Conservation (phyloP, 495 filamentous ascomycete genomes). For the Hypomontagnella monticulosa region DNA sequence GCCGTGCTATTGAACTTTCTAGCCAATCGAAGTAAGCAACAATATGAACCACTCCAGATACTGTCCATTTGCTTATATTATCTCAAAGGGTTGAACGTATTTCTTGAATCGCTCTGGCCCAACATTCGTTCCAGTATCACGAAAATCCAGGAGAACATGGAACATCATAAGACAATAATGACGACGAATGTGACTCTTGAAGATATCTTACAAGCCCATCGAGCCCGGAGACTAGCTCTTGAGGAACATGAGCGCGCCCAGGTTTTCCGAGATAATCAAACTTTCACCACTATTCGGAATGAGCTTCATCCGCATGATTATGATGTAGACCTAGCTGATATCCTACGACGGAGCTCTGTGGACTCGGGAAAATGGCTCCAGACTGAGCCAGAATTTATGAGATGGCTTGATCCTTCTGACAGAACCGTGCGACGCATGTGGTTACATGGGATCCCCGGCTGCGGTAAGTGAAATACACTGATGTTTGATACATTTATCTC, state of each 20-base stretch:
- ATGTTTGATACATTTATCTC: not conserved
- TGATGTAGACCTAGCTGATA: slow-evolving; percentile 1
- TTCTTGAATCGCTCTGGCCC: slow-evolving; percentile 28
- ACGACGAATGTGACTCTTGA: slow-evolving; percentile 25
- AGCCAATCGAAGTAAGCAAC: slow-evolving; percentile 18
- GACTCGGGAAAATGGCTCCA: slow-evolving; percentile 24
- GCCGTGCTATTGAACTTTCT: slow-evolving; percentile 24
- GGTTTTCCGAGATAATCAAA: slow-evolving; percentile 20
- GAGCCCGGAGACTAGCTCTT: slow-evolving; percentile 20
- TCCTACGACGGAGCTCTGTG: slow-evolving; percentile 14
- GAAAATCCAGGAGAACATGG: slow-evolving; percentile 26
- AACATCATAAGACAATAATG: slow-evolving; percentile 29
- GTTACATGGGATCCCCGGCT: slow-evolving; percentile 31
- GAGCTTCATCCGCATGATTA: slow-evolving; percentile 17
- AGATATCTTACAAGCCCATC: slow-evolving; percentile 23
- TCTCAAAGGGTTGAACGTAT: slow-evolving; percentile 13
- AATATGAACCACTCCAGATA: not conserved
- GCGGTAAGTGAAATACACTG: slow-evolving; percentile 14
- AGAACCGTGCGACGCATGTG: slow-evolving; percentile 16
- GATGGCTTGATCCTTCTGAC: slow-evolving; percentile 13
- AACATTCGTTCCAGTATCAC: slow-evolving; percentile 28
- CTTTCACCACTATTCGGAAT: slow-evolving; percentile 18
- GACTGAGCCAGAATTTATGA: slow-evolving; percentile 12
- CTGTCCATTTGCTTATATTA: not conserved
- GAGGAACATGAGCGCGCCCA: slow-evolving; percentile 21